A percentile compares a stretch with the other conserved stretches of the same genome.
These are phyloP conservation scores for Cercophora newfieldiana DNA, from an alignment of 495 filamentous ascomycete species.

Conservation along the genomic window DNA sequence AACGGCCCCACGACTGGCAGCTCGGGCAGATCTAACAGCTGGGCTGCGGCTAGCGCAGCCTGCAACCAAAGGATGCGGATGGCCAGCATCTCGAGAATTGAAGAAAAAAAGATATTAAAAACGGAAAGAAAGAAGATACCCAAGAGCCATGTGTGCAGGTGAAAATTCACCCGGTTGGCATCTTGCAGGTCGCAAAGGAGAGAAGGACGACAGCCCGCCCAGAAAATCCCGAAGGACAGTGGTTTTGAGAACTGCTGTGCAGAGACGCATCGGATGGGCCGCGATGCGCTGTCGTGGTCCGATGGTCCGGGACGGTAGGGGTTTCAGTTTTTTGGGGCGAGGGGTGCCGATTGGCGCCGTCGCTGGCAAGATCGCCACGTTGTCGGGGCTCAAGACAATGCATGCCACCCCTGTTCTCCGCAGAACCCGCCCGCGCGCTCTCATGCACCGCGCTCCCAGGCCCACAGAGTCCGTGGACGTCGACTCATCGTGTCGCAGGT, in stretches of 20 bases:
- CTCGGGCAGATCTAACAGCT: slow-evolving; percentile 19
- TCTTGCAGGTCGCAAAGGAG: slow-evolving; percentile 8
- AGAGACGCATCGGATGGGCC: background rate
- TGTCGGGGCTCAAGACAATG: background rate
- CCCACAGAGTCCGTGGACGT: background rate
- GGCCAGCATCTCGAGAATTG: slow-evolving; percentile 31
- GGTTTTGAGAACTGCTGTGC: background rate
- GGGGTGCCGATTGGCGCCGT: slow-evolving; percentile 6
- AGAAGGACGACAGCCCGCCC: background rate
- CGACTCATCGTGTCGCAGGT: background rate
- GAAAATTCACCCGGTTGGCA: slow-evolving; percentile 14
- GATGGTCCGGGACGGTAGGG: slow-evolving; percentile 14
- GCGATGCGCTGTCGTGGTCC: slow-evolving; percentile 5
- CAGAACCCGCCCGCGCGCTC: background rate
- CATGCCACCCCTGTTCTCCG: background rate
- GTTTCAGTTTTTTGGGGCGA: slow-evolving; percentile 12
- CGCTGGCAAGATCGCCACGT: slow-evolving; percentile 9
- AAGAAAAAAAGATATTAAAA: slow-evolving; percentile 9
- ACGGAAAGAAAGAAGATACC: slow-evolving; percentile 3
- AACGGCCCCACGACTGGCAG: slow-evolving; percentile 1
- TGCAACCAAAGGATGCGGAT: slow-evolving; percentile 32
- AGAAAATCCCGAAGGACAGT: background rate
- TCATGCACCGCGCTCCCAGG: background rate
- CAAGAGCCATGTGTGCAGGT: slow-evolving; percentile 1
- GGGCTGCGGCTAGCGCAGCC: slow-evolving; percentile 29